phyloP scores from a whole-genome alignment of 306 rosid genomes.

The Ammopiptanthus mongolicus region DNA sequence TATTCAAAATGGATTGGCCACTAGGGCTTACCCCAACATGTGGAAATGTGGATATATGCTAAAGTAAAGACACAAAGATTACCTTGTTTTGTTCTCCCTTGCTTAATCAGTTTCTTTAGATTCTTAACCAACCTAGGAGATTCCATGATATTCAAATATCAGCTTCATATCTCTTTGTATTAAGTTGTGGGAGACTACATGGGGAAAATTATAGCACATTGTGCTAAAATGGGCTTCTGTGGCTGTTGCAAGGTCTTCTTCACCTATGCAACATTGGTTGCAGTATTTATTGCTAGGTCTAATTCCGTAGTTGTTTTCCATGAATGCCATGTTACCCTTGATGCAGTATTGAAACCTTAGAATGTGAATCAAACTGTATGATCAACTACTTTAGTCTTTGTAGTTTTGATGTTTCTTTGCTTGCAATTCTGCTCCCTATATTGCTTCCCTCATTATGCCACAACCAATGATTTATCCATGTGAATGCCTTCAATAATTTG shows the following conservation, averaged over 20 bases:
- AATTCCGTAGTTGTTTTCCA: too few relatives aligned
- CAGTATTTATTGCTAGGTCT: conserved; percentile 18
- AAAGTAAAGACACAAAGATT: background rate
- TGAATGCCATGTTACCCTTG: conserved; percentile 40
- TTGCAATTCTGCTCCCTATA: background rate
- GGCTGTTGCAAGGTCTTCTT: background rate
- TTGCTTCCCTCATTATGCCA: conserved; percentile 49
- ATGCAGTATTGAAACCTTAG: conserved; percentile 27
- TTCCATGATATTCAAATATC: background rate
- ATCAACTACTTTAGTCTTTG: background rate
- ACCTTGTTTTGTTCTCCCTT: background rate
- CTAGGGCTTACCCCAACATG: too few relatives aligned
- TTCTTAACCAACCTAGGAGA: background rate
- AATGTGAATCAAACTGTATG: conserved; percentile 41
- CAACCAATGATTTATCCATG: conserved; percentile 48
- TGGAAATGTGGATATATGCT: background rate
- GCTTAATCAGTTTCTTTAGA: background rate
- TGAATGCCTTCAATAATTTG: conserved; percentile 50
- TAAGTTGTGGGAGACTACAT: background rate
- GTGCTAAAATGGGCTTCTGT: conserved; percentile 21
- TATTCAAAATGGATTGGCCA: too few relatives aligned
- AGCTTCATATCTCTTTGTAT: background rate
- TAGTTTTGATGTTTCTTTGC: background rate
- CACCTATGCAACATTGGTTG: background rate
- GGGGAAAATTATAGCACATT: background rate